Evolutionary conservation across 2,329 filamentous ascomycete genomes (phyloP).

Genomic region (Exophiala oligosperma): DNA sequence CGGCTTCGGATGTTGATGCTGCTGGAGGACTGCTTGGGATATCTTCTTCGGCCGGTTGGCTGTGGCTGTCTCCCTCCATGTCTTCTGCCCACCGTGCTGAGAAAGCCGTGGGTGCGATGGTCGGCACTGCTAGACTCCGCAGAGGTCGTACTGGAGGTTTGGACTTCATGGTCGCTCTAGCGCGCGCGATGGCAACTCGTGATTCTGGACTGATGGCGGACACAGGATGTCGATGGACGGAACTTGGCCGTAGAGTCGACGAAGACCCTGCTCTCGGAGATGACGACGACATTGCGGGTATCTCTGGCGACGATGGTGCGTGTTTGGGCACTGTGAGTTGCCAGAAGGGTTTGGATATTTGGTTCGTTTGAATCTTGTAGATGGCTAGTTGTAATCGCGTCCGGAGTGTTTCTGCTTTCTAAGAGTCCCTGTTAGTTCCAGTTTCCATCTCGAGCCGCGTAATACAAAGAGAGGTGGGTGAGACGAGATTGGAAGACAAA

Average conservation of each 20-base stretch:
- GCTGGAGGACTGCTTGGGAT: constrained; percentile 23
- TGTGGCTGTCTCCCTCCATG: neutral
- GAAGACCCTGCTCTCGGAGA: constrained; percentile 12
- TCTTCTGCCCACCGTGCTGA: constrained; percentile 16
- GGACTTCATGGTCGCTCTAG: constrained; percentile 22
- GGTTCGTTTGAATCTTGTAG: constrained; percentile 31
- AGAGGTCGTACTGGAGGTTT: constrained; percentile 17
- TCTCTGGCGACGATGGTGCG: constrained; percentile 11
- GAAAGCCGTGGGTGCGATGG: constrained; percentile 23
- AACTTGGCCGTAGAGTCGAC: constrained; percentile 14
- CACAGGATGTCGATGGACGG: neutral
- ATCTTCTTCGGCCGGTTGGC: neutral
- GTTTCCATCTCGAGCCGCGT: too few relatives aligned
- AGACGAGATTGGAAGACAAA: neutral
- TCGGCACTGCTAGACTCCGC: constrained; percentile 19
- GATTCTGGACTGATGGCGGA: constrained; percentile 14
- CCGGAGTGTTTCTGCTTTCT: constrained; percentile 28
- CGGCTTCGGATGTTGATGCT: neutral
- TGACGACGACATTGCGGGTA: constrained; percentile 8
- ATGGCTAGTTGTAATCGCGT: constrained; percentile 30
- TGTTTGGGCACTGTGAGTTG: constrained; percentile 21
- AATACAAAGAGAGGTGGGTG: neutral
- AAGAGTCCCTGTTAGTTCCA: neutral
- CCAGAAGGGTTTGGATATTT: constrained; percentile 27
- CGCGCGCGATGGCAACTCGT: constrained; percentile 21